Base-by-base conservation (phyloP, 306 rosid genomes). In the Citrullus amarus region DNA sequence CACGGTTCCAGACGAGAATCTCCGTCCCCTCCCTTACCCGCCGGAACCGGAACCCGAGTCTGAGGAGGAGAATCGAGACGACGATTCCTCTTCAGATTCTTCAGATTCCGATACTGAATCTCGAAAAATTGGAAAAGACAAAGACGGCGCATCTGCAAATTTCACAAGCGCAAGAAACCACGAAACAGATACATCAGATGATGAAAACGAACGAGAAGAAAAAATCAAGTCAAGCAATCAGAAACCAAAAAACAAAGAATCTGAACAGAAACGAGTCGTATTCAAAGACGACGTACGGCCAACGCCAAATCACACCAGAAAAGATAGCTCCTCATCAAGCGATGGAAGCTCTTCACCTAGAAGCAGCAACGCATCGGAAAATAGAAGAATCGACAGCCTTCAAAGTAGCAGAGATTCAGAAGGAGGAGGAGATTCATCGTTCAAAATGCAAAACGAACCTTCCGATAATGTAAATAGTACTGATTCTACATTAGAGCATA, bases 251-350 rank as follows among this genome's bases (percentile, higher is more conserved):
- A 82, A 77, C 77, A 85, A 68, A 54, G 63, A 1, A 22, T 44
- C 25, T 51, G 83, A 83, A 54, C 61, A 66, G n/a, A 82, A 85
- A 54, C 59, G 81, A 78, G 75, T 77, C 16, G 57, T 9, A 2
- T 72, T 72, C 76, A 71, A 46, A 71, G 76, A 48, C 58, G 59
- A 71, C 34, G 15, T 46, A 30, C 55, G 13, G 17, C n/a, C 65
- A 25, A 17, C 36, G 66, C 82, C 88, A 39, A 82, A 82, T 58
- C 77, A 84, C 71, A 80, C 78, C 75, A 43, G 78, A 66, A 83
- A 86, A 81, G 73, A 81, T 80, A 81, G 87, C 78, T 63, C 58
- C 85, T 66, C 34, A 28, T 82, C 87, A 41, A 82, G 80, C 39
- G 80, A 86, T 6, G 84, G 44, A 77, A 79, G 84, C 36, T 56